Percentiles rank a stretch among this genome's conserved stretches.
Evolutionary conservation across 1,139 yeast species (phyloP).

Genomic region (Hemisphaericaspora xylofermentans): DNA sequence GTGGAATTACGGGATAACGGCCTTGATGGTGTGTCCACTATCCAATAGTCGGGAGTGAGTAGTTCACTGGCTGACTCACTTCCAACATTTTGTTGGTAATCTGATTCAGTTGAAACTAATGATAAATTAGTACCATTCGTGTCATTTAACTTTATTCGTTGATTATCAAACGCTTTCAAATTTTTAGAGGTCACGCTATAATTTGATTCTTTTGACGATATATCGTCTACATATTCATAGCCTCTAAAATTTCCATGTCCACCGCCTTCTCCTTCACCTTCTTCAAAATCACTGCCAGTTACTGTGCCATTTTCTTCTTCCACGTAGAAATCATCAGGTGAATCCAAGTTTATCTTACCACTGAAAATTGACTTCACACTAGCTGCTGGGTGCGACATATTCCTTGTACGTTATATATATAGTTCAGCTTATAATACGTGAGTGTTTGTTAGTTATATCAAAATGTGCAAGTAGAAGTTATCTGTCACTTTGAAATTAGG

Average conservation of each 20-base stretch:
- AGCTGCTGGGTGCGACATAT: conserved; percentile 47
- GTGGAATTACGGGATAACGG: conserved; percentile 63
- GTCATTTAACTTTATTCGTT: conserved; percentile 6
- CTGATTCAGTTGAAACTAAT: conserved; percentile 26
- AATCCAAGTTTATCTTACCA: conserved; percentile 33
- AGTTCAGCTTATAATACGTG: neutral
- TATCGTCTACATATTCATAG: conserved; percentile 12
- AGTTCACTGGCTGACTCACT: conserved; percentile 4
- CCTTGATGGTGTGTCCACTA: conserved; percentile 34
- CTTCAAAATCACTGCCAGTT: conserved; percentile 1
- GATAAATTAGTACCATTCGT: conserved; percentile 24
- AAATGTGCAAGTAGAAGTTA: no score
- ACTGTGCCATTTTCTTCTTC: neutral
- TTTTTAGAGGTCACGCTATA: conserved; percentile 25
- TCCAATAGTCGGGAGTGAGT: conserved; percentile 6
- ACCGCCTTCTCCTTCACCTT: conserved; percentile 4
- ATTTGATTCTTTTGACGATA: conserved; percentile 17
- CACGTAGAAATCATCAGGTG: conserved; percentile 25
- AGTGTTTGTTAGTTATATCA: no score
- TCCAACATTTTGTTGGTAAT: conserved; percentile 20
- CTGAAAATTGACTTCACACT: conserved; percentile 41
- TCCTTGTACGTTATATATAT: neutral
- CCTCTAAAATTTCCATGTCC: conserved; percentile 1
- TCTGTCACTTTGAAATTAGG: no score
- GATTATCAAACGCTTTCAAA: conserved; percentile 15